phyloP scores from a whole-genome alignment of 345 rosid species.

The Luvunga scandens region DNA sequence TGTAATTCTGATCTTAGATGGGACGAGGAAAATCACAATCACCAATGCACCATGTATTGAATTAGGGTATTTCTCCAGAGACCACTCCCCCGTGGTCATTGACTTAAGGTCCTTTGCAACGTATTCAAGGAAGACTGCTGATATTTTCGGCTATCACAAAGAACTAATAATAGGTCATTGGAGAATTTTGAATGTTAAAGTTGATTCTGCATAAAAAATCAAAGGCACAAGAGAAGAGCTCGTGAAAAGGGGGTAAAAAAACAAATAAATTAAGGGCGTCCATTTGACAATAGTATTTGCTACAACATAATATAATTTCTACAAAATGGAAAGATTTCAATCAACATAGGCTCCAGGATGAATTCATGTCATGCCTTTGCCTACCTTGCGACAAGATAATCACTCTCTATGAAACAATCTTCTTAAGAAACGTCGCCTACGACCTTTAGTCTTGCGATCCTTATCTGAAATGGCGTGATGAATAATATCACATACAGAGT shows the following conservation, averaged over 20 bases:
- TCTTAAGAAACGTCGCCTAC: conserved; percentile 20
- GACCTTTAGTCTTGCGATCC: conserved; percentile 24
- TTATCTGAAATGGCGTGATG: conserved; percentile 24
- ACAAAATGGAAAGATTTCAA: neutral
- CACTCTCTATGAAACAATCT: conserved; percentile 33
- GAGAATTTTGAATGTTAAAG: neutral
- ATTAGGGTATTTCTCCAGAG: too few species aligned
- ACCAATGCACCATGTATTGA: too few species aligned
- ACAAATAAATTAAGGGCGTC: too few species aligned
- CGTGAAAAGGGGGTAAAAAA: neutral
- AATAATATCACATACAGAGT: neutral
- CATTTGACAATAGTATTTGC: too few species aligned
- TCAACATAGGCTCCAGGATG: neutral
- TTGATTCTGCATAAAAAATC: neutral
- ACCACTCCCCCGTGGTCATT: too few species aligned
- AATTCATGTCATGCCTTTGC: conserved; percentile 6
- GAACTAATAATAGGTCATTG: neutral
- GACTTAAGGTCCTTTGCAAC: too few species aligned
- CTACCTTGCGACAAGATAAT: conserved; percentile 5
- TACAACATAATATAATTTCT: neutral
- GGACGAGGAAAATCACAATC: too few species aligned
- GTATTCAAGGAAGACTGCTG: too few species aligned
- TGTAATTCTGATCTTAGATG: too few species aligned
- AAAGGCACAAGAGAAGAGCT: neutral
- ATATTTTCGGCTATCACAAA: too few species aligned